Evolutionary conservation across 192 early-diverging fungal species (phyloP).

Genomic region (Gonapodya prolifera): DNA sequence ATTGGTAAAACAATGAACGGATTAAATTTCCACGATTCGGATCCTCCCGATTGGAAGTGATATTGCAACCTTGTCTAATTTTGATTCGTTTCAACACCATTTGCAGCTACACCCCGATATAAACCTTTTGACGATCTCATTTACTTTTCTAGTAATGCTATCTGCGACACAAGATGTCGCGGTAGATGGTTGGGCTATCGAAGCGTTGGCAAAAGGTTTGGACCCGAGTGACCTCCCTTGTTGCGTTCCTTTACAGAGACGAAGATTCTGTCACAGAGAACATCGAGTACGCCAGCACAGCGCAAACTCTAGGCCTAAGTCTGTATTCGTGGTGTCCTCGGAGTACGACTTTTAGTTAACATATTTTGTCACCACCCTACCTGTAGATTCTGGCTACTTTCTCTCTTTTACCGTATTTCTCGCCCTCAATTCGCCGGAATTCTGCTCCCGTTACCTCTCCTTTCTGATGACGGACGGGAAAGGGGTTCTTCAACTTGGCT

Average conservation of each 20-base stretch:
- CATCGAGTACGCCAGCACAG: constrained; percentile 80
- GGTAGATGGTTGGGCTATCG: constrained; percentile 74
- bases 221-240: background rate
- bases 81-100: no score
- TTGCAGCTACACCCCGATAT: no score
- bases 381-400: constrained; percentile 51
- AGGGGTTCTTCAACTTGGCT: constrained; percentile 63
- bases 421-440: constrained; percentile 87
- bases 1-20: no score
- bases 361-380: no score
- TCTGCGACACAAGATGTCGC: constrained; percentile 79
- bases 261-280: constrained; percentile 37
- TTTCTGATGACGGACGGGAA: constrained; percentile 47
- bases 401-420: constrained; percentile 93
- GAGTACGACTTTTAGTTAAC: no score
- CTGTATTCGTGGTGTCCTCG: background rate
- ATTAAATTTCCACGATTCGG: no score
- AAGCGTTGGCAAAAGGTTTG: constrained; percentile 68
- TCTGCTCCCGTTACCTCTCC: constrained; percentile 22
- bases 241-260: background rate
- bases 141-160: constrained; percentile 78
- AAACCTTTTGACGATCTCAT: constrained; percentile 38
- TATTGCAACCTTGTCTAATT: no score
- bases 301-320: constrained; percentile 90
- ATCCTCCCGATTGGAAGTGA: no score